Percentiles rank a stretch among this genome's conserved stretches.
Conservation (phyloP, 208 protist genomes). For the Trypanosoma cruzi region DNA sequence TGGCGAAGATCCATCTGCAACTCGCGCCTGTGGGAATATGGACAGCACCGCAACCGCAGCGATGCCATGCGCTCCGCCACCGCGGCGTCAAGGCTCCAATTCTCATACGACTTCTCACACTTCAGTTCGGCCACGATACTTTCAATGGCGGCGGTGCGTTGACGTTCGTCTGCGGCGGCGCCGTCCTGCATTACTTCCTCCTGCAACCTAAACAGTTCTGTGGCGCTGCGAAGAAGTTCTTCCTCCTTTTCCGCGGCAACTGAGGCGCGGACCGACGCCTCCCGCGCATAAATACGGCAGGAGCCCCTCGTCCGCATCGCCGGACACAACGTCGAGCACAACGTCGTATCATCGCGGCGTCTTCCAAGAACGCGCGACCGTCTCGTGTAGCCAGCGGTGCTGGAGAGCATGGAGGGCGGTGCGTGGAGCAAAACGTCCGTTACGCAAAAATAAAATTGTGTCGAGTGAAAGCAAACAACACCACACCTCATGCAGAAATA, state of each 20-base stretch:
- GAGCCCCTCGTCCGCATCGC: constrained; percentile 31
- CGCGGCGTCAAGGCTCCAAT: constrained; percentile 79
- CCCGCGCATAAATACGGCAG: constrained; percentile 46
- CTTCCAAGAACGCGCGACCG: constrained; percentile 40
- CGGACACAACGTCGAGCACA: constrained; percentile 46
- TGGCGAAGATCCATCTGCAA: constrained; percentile 21
- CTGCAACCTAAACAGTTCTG: constrained; percentile 56
- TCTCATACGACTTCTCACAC: constrained; percentile 62
- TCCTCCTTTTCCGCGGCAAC: constrained; percentile 58
- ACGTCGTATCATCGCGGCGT: constrained; percentile 36
- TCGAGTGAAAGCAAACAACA: neutral
- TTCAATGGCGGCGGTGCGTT: constrained; percentile 1
- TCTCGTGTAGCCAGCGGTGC: constrained; percentile 43
- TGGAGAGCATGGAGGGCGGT: constrained; percentile 59
- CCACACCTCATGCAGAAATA: neutral
- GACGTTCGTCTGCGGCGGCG: neutral
- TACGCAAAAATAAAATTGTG: neutral
- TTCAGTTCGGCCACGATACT: constrained; percentile 68
- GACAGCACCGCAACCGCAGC: constrained; percentile 42
- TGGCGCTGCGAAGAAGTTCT: constrained; percentile 67
- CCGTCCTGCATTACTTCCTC: constrained; percentile 43
- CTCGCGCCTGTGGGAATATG: constrained; percentile 51
- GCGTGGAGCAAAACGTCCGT: neutral
- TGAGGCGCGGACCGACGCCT: constrained; percentile 40
- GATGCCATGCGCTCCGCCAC: constrained; percentile 63